Evolutionary conservation across 2,329 filamentous ascomycete genomes (phyloP).

Genomic region (Mycosphaerella arachidis): DNA sequence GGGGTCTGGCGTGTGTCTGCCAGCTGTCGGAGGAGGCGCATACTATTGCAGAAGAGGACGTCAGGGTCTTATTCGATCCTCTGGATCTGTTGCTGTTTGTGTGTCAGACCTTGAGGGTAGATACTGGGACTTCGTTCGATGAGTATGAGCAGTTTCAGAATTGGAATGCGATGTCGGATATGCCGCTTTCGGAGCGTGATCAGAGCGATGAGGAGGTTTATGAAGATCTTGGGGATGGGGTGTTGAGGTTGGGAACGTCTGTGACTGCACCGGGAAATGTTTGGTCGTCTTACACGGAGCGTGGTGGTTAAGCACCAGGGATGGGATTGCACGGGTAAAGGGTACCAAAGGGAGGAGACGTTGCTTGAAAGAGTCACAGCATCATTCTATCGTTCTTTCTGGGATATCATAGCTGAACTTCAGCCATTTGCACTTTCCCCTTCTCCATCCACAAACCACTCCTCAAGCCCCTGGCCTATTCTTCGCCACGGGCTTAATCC

Average conservation of each 20-base stretch:
- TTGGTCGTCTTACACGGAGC: not conserved
- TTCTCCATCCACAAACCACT: not conserved
- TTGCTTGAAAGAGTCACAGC: too few relatives aligned
- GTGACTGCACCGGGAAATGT: not conserved
- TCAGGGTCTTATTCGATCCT: not conserved
- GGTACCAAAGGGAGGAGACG: too few relatives aligned
- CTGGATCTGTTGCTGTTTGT: not conserved
- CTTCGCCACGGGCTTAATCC: constrained; percentile 56
- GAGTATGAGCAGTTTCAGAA: not conserved
- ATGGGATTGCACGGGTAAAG: too few relatives aligned
- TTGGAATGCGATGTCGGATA: not conserved
- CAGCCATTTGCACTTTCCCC: not conserved
- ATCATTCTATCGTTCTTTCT: too few relatives aligned
- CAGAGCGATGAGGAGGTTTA: not conserved
- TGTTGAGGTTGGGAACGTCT: not conserved
- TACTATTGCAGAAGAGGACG: not conserved
- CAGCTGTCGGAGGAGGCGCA: not conserved
- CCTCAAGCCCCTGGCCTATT: not conserved
- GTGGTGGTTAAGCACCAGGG: not conserved
- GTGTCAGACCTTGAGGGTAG: not conserved
- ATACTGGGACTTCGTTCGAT: too few relatives aligned
- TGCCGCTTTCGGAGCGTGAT: not conserved
- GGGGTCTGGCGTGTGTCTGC: not conserved
- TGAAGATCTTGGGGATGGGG: not conserved
- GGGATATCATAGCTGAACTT: not conserved